These are phyloP conservation scores for Colletotrichum orbiculare DNA, from an alignment of 2,329 filamentous ascomycete genomes.

Conservation along the genomic window DNA sequence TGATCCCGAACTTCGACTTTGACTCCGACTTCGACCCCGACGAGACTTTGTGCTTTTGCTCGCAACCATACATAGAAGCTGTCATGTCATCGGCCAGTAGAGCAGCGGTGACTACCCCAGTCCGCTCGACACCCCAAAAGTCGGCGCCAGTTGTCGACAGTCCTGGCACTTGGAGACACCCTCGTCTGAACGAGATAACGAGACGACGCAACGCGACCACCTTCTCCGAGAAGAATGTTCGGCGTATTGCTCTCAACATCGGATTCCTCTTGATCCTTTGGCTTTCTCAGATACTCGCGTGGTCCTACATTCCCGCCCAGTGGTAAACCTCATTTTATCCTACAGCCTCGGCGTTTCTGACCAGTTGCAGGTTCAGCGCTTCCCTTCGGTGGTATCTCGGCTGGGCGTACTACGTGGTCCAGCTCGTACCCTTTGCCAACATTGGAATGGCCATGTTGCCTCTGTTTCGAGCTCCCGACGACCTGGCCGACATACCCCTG, in stretches of 20 bases:
- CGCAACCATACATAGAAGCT: neutral
- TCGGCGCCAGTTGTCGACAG: conserved; percentile 55
- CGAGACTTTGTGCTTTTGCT: too few species aligned
- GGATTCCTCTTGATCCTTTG: conserved; percentile 56
- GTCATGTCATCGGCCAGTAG: conserved; percentile 45
- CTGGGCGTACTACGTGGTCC: conserved; percentile 59
- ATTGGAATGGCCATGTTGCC: conserved; percentile 78
- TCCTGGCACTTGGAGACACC: conserved; percentile 91
- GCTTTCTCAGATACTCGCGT: conserved; percentile 48
- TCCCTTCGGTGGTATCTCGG: conserved; percentile 46
- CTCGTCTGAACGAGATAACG: conserved; percentile 87
- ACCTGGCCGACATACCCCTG: conserved; percentile 88
- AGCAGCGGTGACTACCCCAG: conserved; percentile 46
- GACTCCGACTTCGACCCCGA: neutral
- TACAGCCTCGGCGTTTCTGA: neutral
- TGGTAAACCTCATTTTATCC: conserved; percentile 48
- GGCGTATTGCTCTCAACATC: conserved; percentile 75
- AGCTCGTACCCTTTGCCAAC: conserved; percentile 74
- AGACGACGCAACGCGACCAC: conserved; percentile 80
- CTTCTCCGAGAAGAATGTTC: conserved; percentile 83
- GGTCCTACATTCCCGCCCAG: conserved; percentile 49
- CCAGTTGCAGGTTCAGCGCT: conserved; percentile 20
- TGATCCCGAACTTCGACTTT: conserved; percentile 21
- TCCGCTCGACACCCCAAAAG: conserved; percentile 54
- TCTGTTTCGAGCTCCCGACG: conserved; percentile 77